Evolutionary conservation across 1,284 basidiomycete genomes (phyloP).

Genomic region (Amylostereum chailletii): DNA sequence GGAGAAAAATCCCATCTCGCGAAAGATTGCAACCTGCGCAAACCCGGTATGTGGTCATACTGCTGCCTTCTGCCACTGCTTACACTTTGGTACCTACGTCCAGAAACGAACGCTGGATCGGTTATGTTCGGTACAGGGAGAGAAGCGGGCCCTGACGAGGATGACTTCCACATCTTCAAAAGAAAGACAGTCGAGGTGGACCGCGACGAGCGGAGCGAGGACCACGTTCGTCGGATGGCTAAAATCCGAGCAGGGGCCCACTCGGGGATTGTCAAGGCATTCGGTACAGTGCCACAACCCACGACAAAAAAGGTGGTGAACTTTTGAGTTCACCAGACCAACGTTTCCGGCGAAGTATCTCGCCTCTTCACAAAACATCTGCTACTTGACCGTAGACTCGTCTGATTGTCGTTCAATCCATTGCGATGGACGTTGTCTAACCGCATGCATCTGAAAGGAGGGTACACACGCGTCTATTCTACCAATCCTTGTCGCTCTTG

Average conservation of each 20-base stretch:
- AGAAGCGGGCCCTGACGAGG: conserved; percentile 79
- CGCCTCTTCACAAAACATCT: too few relatives aligned
- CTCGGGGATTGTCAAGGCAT: conserved; percentile 34
- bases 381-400: too few relatives aligned
- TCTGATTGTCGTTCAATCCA: too few relatives aligned
- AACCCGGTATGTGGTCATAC: conserved; percentile 37
- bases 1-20: conserved; percentile 80
- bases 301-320: conserved; percentile 46
- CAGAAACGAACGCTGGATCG: conserved; percentile 23
- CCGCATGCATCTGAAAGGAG: too few relatives aligned
- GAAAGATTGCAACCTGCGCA: conserved; percentile 68
- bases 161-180: conserved; percentile 82
- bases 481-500: conserved; percentile 27
- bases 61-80: background rate
- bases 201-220: conserved; percentile 42
- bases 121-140: conserved; percentile 41
- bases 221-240: conserved; percentile 31
- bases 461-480: conserved; percentile 2
- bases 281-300: conserved; percentile 25
- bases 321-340: conserved; percentile 29
- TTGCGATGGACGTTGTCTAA: too few relatives aligned
- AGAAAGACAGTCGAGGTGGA: conserved; percentile 55
- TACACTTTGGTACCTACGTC: background rate
- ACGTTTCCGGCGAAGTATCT: too few relatives aligned
- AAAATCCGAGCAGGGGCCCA: conserved; percentile 37